A percentile compares a stretch with the other conserved stretches of the same genome.
Conservation (phyloP, 1,139 yeast species). For the Kazachstania sp. region DNA sequence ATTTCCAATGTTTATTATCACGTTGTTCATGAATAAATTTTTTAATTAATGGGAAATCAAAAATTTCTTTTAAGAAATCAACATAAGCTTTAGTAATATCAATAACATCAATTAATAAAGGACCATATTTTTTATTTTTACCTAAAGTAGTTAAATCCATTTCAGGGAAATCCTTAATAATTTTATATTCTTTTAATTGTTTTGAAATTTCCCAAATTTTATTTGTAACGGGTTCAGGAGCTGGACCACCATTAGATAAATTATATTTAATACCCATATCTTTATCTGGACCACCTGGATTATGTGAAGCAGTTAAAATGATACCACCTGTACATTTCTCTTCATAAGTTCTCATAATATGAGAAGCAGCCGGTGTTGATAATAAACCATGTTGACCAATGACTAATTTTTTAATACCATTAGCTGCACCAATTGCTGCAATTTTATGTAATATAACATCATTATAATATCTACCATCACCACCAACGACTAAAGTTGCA, state of each 20-base stretch:
- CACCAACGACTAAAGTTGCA: constrained; percentile 84
- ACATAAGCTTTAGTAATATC: constrained; percentile 78
- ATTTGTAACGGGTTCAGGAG: constrained; percentile 93
- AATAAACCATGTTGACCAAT: constrained; percentile 83
- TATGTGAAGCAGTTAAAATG: constrained; percentile 92
- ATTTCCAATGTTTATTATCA: constrained; percentile 48
- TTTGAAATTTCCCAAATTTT: constrained; percentile 69
- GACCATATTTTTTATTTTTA: constrained; percentile 35
- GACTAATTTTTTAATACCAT: constrained; percentile 77
- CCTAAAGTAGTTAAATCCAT: constrained; percentile 61
- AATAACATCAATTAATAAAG: constrained; percentile 65
- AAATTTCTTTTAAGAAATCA: constrained; percentile 69
- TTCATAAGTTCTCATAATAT: constrained; percentile 62
- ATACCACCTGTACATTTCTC: constrained; percentile 84
- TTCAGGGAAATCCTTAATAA: constrained; percentile 43
- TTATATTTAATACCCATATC: constrained; percentile 96
- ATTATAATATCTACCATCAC: constrained; percentile 93
- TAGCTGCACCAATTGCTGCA: constrained; percentile 78
- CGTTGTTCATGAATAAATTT: constrained; percentile 48
- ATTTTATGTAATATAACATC: constrained; percentile 74
- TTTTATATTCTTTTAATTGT: constrained; percentile 51
- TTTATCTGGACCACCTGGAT: constrained; percentile 94
- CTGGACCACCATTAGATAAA: constrained; percentile 94
- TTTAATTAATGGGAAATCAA: constrained; percentile 79
- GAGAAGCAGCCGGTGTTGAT: constrained; percentile 95